Evolutionary conservation across 1,284 basidiomycete species (phyloP), one percentile per base, ranked within the genome.

Genomic region (Ceratobasidium sp.): DNA sequence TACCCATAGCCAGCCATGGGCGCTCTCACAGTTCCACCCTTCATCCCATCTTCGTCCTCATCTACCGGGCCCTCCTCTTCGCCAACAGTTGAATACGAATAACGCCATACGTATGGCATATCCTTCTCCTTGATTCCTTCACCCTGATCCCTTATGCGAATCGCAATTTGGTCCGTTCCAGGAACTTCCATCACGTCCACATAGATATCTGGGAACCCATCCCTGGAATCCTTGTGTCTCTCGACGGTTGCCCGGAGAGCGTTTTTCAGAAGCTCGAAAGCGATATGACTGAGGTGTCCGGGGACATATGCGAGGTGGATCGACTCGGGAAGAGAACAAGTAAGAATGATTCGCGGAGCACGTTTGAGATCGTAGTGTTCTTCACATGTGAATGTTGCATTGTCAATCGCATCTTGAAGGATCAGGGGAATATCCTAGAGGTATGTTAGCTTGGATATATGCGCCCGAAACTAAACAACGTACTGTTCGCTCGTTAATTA

Each of bases 1-100:
- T 71, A 62, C 18, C 70, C 70, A 34, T 70, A 70, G 18, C 65
- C 65, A 34, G 65, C 65, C 65, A 70, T 70, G 9, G 65, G 65
- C 23, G 65, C 65, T 21, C 53, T 41, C 14, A 70, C 65, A 23
- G 65, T 70, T 32, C 65, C 65, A 12, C 65, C 65, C 43, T 70
- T 70, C 65, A 70, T 70, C 10, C 65, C 65, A 26, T 70, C 65
- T 30, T 70, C 53, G 16, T 70, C 65, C 18, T 70, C 65, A 41
- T 70, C 65, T 41, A 55, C 58, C 12, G 55, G 30, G 1, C 50
- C 64, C n/a, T 70, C 65, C 21, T 58, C 65, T 21, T 46, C 53
- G 9, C 39, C 65, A 9, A 58, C 65, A 45, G 52, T 70, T 53
- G 65, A 70, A 32, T 70, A 70, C 16, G 70, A 71, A 28, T 71